Conservation (phyloP, 2,329 filamentous ascomycete genomes). For the Neonectria sp. region DNA sequence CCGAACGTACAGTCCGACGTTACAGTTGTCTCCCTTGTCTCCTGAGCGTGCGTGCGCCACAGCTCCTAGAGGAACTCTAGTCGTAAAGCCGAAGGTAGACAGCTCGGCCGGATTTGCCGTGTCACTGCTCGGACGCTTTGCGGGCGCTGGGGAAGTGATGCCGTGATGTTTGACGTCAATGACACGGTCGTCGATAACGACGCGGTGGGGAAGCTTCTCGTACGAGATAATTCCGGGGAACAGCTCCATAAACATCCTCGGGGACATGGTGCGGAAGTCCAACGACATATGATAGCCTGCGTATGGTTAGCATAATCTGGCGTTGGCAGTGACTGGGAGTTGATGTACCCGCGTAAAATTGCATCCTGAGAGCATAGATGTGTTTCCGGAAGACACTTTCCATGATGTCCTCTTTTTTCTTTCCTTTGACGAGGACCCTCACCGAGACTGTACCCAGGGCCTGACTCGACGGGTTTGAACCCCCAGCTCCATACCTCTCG, state of each 20-base stretch:
- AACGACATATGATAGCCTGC: conserved; percentile 27
- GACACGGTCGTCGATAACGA: conserved; percentile 6
- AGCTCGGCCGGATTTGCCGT: neutral
- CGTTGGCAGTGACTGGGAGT: neutral
- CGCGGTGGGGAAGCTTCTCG: conserved; percentile 18
- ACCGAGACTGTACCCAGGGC: conserved; percentile 19
- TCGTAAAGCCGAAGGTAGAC: conserved; percentile 2
- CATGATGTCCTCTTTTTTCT: conserved; percentile 10
- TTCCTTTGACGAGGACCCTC: conserved; percentile 20
- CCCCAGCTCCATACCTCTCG: conserved; percentile 16
- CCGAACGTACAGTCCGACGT: conserved; percentile 19
- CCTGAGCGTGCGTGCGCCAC: conserved; percentile 19
- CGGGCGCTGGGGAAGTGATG: neutral
- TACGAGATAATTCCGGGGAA: conserved; percentile 20
- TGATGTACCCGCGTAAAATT: conserved; percentile 23
- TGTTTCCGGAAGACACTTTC: conserved; percentile 19
- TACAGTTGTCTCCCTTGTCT: conserved; percentile 25
- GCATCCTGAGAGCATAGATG: conserved; percentile 26
- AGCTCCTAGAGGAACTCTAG: conserved; percentile 13
- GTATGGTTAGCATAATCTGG: too few relatives aligned
- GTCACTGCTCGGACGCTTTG: conserved; percentile 16
- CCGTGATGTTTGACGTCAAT: conserved; percentile 21
- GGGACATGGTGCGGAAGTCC: conserved; percentile 25
- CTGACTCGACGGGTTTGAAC: conserved; percentile 9
- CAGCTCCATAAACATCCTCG: conserved; percentile 28